These are phyloP conservation scores for Solanum hybrid DNA, from an alignment of 305 asterid genomes.

Conservation along the genomic window DNA sequence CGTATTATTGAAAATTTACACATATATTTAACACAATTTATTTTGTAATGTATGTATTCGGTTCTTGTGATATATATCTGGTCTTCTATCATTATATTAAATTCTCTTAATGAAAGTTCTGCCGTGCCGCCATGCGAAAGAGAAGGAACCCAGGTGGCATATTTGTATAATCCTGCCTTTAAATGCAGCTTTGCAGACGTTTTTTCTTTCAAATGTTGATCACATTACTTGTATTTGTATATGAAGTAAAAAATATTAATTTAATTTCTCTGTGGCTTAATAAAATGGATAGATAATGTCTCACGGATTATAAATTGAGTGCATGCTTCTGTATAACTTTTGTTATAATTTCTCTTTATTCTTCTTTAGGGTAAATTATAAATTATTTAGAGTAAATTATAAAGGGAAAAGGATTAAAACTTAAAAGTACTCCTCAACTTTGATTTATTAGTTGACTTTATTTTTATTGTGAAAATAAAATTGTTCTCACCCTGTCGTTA, in stretches of 20 bases:
- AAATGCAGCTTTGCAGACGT: slow-evolving; percentile 24
- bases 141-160: slow-evolving; percentile 20
- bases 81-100: too few relatives aligned
- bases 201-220: slow-evolving; percentile 25
- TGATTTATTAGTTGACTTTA: too few relatives aligned
- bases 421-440: neutral
- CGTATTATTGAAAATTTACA: too few relatives aligned
- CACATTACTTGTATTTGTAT: slow-evolving; percentile 32
- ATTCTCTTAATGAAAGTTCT: neutral
- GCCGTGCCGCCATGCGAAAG: slow-evolving; percentile 12
- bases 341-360: neutral
- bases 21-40: too few relatives aligned
- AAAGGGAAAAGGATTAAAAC: neutral
- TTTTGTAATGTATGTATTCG: too few relatives aligned
- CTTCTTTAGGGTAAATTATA: neutral
- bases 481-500: neutral
- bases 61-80: too few relatives aligned
- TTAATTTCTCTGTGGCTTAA: too few relatives aligned
- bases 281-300: too few relatives aligned
- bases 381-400: neutral
- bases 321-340: neutral
- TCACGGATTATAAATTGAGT: too few relatives aligned
- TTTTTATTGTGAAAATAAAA: neutral
- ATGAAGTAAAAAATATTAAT: too few relatives aligned
- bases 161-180: slow-evolving; percentile 27